These are phyloP conservation scores for Neoarthrinium moseri DNA, from an alignment of 2,329 filamentous ascomycete species.

Conservation along the genomic window DNA sequence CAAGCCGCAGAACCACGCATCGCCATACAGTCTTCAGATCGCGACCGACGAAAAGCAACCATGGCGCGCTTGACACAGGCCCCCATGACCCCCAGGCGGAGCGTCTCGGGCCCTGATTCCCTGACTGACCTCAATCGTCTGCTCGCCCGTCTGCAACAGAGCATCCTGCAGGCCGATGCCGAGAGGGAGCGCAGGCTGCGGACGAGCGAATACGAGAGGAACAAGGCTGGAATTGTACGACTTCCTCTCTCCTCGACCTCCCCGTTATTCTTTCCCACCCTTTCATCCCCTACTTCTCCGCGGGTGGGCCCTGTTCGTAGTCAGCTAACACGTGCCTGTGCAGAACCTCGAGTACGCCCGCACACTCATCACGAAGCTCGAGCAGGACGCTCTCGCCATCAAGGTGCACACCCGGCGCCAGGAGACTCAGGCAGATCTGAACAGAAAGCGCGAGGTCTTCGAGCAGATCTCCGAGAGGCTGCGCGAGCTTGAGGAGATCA, in stretches of 20 bases:
- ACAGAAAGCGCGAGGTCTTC: conserved; percentile 63
- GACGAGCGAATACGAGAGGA: conserved; percentile 65
- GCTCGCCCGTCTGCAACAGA: conserved; percentile 64
- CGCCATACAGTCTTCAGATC: background rate
- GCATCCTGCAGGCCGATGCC: conserved; percentile 60
- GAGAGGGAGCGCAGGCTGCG: conserved; percentile 58
- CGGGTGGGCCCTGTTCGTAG: no score
- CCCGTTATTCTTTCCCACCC: background rate
- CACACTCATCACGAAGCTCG: conserved; percentile 65
- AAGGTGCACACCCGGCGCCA: conserved; percentile 58
- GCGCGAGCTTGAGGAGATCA: conserved; percentile 65
- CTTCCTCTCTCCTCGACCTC: background rate
- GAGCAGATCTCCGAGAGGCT: conserved; percentile 66
- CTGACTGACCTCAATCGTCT: conserved; percentile 60
- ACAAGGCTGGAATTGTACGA: conserved; percentile 53
- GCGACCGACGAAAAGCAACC: background rate
- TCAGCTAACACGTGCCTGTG: background rate
- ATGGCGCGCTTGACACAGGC: conserved; percentile 31
- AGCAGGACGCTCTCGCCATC: conserved; percentile 63
- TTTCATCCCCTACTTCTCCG: background rate
- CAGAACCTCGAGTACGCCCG: conserved; percentile 74
- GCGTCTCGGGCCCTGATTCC: conserved; percentile 31
- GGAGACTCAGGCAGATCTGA: conserved; percentile 62
- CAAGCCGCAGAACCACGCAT: background rate
- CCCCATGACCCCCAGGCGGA: conserved; percentile 24